Evolutionary conservation across 1,284 basidiomycete genomes (phyloP), one percentile per base, ranked within the genome.

Genomic region (Chalciporus sp.): DNA sequence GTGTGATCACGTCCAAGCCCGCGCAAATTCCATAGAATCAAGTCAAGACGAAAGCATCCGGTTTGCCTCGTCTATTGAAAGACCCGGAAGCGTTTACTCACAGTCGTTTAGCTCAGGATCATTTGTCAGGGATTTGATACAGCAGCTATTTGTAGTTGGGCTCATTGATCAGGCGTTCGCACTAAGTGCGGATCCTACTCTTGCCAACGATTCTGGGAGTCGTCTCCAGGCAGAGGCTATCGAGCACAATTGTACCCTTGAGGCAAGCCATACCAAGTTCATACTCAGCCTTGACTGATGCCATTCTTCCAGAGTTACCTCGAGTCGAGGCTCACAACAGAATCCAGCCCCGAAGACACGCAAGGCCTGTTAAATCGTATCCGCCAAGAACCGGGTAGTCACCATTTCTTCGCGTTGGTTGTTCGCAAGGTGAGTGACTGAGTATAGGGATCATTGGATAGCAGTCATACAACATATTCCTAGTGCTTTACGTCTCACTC

Each of bases 361-460:
- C 68, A 72, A 29, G 53, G 64, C 4, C 77, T 86, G 62, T 64
- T 89, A 17, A 75, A 81, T 53, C 78, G 81, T 42, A 72, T 88
- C n/a, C 82, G 80, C 68, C 72, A 71, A 47, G 88, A 92, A 64
- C 76, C 77, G 9, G 76, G 74, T 43, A 79, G 77, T 59, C 90
- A 92, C 61, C 68, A 76, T 27, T 69, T 73, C 7, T 86, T 92
- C 53, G 79, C 85, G 1, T 71, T 76, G 17, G 71, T 81, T 1
- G 72, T 86, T n/a, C 67, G 76, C 31, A 86, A 83, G 73, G 89
- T 90, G 45, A 50, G 65, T 56, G 42, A 10, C 20, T 14, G 33
- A 42, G 27, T 12, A 27, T 20, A 2, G 37, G 11, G 7, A 16
- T 19, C 23, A 14, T 47, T 37, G 46, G 6, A 17, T 9, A 9